Evolutionary conservation across 2,329 filamentous ascomycete species (phyloP).

Genomic region (Pseudopyricularia javanii): DNA sequence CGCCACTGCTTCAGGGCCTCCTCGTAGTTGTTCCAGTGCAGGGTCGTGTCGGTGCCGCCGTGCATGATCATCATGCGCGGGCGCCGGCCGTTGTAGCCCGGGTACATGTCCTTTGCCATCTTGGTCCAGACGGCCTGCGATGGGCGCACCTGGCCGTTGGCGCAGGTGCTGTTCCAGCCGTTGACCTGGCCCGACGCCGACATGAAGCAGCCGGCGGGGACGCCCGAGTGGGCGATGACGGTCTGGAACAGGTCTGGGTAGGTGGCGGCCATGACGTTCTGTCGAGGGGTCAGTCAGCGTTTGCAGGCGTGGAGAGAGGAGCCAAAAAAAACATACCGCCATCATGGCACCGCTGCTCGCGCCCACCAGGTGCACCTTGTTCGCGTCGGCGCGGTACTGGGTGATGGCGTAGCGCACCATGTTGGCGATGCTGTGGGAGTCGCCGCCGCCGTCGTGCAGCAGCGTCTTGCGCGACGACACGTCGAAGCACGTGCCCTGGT

Average conservation of each 20-base stretch:
- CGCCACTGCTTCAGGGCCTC: constrained; percentile 47
- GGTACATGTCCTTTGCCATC: constrained; percentile 31
- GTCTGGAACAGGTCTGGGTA: constrained; percentile 36
- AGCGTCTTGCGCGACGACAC: constrained; percentile 36
- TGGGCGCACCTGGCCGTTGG: constrained; percentile 27
- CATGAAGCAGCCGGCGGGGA: constrained; percentile 30
- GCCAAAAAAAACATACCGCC: constrained; percentile 18
- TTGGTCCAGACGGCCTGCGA: constrained; percentile 35
- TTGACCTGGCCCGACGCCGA: constrained; percentile 23
- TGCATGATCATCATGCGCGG: constrained; percentile 48
- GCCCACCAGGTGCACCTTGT: constrained; percentile 41
- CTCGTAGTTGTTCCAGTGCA: constrained; percentile 39
- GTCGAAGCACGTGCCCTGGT: constrained; percentile 44
- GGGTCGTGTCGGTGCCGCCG: constrained; percentile 35
- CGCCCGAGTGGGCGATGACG: constrained; percentile 28
- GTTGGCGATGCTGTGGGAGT: constrained; percentile 42
- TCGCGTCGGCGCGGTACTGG: constrained; percentile 36
- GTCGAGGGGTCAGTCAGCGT: not conserved
- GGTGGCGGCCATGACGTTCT: constrained; percentile 31
- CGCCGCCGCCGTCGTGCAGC: constrained; percentile 42
- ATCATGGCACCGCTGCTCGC: constrained; percentile 36
- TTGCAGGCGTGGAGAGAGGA: not conserved
- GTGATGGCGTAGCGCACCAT: constrained; percentile 45
- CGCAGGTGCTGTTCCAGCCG: constrained; percentile 39
- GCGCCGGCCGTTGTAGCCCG: constrained; percentile 33